These are phyloP conservation scores for Sesbania bispinosa DNA, from an alignment of 306 rosid genomes.

Conservation along the genomic window DNA sequence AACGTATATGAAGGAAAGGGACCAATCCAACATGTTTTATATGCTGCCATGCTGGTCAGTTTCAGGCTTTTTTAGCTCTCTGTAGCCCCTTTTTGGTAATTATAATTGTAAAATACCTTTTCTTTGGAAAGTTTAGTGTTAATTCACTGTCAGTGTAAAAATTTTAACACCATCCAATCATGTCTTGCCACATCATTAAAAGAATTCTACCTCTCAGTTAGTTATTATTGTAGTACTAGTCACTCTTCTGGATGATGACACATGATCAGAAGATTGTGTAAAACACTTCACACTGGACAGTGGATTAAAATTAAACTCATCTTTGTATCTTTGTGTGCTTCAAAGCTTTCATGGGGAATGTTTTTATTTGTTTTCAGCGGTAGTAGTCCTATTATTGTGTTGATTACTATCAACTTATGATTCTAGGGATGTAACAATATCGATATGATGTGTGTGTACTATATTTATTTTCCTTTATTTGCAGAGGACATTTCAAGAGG, in stretches of 20 bases:
- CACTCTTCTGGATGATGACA: too few relatives aligned
- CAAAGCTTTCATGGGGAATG: slow-evolving; percentile 14
- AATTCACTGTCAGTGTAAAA: background rate
- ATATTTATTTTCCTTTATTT: slow-evolving; percentile 18
- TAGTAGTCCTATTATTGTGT: background rate
- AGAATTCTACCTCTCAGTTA: background rate
- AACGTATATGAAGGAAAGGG: background rate
- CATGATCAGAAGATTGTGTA: background rate
- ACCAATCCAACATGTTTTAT: background rate
- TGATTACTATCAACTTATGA: background rate
- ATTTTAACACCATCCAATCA: slow-evolving; percentile 14
- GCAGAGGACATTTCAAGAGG: slow-evolving; percentile 58
- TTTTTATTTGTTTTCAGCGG: background rate
- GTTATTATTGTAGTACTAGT: background rate
- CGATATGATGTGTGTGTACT: slow-evolving; percentile 4
- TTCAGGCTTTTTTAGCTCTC: background rate
- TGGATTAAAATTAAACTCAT: slow-evolving; percentile 1
- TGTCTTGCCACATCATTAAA: background rate
- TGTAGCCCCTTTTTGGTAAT: background rate
- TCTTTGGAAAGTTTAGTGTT: background rate
- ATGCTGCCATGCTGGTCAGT: background rate
- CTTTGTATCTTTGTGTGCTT: background rate
- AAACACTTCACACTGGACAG: background rate
- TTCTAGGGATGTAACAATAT: background rate
- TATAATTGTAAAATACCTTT: background rate